Percentiles rank a stretch among this genome's conserved stretches.
Evolutionary conservation across 306 rosid species (phyloP).

Genomic region (Boehmeria nivea): DNA sequence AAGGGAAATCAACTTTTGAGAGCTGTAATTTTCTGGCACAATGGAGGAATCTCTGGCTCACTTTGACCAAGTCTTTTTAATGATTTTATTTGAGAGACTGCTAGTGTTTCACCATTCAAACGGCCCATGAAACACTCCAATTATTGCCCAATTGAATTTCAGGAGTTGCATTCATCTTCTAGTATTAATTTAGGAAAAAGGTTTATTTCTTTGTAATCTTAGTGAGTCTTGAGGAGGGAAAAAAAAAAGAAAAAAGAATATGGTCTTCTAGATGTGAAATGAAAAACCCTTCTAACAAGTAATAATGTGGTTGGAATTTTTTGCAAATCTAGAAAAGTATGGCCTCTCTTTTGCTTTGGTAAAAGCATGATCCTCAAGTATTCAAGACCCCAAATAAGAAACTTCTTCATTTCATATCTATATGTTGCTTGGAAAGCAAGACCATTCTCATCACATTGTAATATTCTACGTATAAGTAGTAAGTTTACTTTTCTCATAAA

Average conservation of each 20-base stretch:
- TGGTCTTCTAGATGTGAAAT: not conserved
- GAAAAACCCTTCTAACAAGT: not conserved
- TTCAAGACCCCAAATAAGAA: not conserved
- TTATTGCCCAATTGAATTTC: too few species aligned
- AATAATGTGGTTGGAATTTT: not conserved
- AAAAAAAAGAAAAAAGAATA: too few species aligned
- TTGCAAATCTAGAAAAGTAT: not conserved
- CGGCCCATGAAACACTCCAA: too few species aligned
- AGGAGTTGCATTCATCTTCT: not conserved
- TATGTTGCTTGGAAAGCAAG: constrained; percentile 7
- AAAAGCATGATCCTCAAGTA: not conserved
- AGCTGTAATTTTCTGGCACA: too few species aligned
- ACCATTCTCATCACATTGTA: not conserved
- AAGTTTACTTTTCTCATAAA: not conserved
- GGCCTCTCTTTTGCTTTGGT: constrained; percentile 9
- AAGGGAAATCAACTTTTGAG: too few species aligned
- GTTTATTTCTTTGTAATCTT: not conserved
- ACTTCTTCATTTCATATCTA: not conserved
- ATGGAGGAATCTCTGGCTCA: too few species aligned
- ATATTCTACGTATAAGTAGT: not conserved
- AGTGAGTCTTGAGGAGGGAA: not conserved
- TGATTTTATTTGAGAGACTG: too few species aligned
- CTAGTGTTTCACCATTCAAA: too few species aligned
- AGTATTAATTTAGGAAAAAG: not conserved
- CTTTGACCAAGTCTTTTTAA: too few species aligned